Base-by-base conservation (phyloP, 2,329 filamentous ascomycete species). In the Tolypocladium tropicale region DNA sequence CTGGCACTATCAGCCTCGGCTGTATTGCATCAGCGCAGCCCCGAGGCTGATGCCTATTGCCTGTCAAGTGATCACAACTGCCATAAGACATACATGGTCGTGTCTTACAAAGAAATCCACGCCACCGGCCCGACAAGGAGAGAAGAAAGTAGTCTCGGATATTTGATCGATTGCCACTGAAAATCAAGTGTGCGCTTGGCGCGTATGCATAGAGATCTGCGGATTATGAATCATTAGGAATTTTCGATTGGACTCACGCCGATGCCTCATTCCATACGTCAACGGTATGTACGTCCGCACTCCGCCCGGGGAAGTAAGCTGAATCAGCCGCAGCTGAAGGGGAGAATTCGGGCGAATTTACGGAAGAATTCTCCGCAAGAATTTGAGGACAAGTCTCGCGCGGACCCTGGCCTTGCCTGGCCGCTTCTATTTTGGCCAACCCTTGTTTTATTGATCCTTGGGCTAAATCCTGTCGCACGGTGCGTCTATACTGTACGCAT, bases 261-360 rank as follows among this genome's bases (percentile, higher is more conserved):
- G 23, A 10, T 28, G 23, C 25, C 30, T 16, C 25, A 4, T n/a
- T 2, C 28, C 4, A n/a, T n/a, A n/a, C n/a, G n/a, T n/a, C n/a
- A n/a, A n/a, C n/a, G n/a, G n/a, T n/a, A n/a, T 32, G n/a, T n/a
- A 2, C 28, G 21, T 28, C 5, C 14, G 23, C 11, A 32, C 10
- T 23, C 39, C 21, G 39, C 39, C 23, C 21, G n/a, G 21, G 25
- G 11, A 39, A 41, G 39, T 56, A 49, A 56, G 55, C 55, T 56
- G 55, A 56, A 53, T 56, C 55, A 56, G 55, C 55, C 55, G 55
- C 55, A 56, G 46, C 50, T 52, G 9, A 51, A 14, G 10, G 4
- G 28, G 46, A 18, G 28, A 9, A 4, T 32, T 49, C 46, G 9
- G 50, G 23, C 4, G 6, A 16, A 30, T 18, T n/a, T n/a, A n/a